Evolutionary conservation across 345 rosid species (phyloP).

Genomic region (Sapria himalayana): DNA sequence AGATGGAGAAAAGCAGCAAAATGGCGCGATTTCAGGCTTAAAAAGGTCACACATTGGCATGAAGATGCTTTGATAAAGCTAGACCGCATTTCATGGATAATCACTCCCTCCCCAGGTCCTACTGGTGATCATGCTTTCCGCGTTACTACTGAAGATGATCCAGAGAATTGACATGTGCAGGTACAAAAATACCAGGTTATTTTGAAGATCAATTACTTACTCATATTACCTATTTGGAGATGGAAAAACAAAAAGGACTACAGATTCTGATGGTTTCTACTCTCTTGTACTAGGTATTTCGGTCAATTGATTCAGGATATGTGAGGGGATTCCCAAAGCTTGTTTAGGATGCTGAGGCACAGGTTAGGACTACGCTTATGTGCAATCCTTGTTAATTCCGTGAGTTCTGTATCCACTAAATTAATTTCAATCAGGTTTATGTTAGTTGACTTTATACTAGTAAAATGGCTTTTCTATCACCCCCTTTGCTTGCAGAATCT

Average conservation of each 20-base stretch:
- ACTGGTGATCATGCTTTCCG: conserved; percentile 17
- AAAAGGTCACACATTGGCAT: conserved; percentile 25
- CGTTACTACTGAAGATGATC: conserved; percentile 25
- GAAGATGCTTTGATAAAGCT: conserved; percentile 32
- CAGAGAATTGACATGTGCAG: conserved; percentile 58
- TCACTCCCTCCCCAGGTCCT: conserved; percentile 23
- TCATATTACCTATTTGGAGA: background rate
- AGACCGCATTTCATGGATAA: conserved; percentile 39
- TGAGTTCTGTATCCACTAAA: background rate
- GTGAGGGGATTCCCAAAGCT: conserved; percentile 46
- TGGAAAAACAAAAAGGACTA: no score
- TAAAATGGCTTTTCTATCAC: background rate
- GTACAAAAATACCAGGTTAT: conserved; percentile 10
- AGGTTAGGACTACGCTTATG: conserved; percentile 17
- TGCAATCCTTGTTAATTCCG: background rate
- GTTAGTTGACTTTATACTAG: background rate
- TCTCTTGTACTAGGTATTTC: conserved; percentile 23
- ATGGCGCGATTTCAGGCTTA: conserved; percentile 34
- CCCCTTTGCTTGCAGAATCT: conserved; percentile 23
- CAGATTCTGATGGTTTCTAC: background rate
- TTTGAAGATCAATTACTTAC: background rate
- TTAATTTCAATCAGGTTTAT: background rate
- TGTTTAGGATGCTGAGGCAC: conserved; percentile 22
- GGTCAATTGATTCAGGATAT: conserved; percentile 66
- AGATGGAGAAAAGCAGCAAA: conserved; percentile 39